These are phyloP conservation scores for Licmophora abbreviata DNA, from an alignment of 108 stramenopile species.

Conservation along the genomic window DNA sequence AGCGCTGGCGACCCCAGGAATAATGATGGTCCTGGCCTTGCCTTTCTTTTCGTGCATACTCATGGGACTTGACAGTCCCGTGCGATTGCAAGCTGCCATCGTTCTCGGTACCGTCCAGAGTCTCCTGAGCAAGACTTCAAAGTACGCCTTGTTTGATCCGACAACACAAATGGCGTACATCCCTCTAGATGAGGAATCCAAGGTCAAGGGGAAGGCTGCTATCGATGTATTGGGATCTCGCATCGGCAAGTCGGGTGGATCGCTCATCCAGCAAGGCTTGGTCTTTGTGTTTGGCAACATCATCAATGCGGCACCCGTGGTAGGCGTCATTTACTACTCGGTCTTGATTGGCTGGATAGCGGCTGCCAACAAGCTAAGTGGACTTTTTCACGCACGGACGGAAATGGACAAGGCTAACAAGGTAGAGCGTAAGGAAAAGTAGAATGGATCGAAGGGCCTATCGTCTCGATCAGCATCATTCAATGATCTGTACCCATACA, in stretches of 20 bases:
- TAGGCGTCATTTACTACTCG: constrained; percentile 73
- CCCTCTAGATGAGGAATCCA: constrained; percentile 91
- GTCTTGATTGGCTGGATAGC: constrained; percentile 74
- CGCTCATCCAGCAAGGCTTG: constrained; percentile 86
- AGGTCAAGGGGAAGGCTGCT: constrained; percentile 93
- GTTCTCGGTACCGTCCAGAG: constrained; percentile 84
- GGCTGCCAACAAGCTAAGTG: constrained; percentile 63
- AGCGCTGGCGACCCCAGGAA: constrained; percentile 86
- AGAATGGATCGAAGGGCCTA: no score
- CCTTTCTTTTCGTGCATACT: constrained; percentile 89
- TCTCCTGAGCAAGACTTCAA: constrained; percentile 86
- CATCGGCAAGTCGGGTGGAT: constrained; percentile 93
- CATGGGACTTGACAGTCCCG: constrained; percentile 65
- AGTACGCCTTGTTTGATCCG: constrained; percentile 87
- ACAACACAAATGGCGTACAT: constrained; percentile 93
- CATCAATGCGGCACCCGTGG: constrained; percentile 79
- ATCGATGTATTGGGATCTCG: constrained; percentile 94
- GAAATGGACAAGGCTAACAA: constrained; percentile 1
- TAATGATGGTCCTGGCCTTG: constrained; percentile 77
- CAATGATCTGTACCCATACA: no score
- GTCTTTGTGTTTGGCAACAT: constrained; percentile 91
- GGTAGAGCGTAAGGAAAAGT: no score
- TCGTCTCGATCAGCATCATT: no score
- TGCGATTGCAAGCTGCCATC: constrained; percentile 60
- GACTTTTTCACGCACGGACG: constrained; percentile 36